Base-by-base conservation (phyloP, 257 asterid genomes). In the Salvia hispanica region DNA sequence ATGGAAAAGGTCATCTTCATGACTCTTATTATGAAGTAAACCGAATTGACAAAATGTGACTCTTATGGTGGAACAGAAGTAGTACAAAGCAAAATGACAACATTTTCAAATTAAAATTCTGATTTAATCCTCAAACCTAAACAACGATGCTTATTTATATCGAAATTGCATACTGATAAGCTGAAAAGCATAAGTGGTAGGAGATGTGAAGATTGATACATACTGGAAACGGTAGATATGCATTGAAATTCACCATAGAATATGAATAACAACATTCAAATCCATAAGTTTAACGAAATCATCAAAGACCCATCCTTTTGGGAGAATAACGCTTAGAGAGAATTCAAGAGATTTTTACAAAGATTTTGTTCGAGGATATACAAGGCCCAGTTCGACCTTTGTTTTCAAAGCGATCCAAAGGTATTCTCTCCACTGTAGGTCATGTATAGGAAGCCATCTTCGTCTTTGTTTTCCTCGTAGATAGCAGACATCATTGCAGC, bases 371-470 rank as follows among this genome's bases (percentile, higher is more conserved):
- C 40, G 62, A 52, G 63, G 72, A 84, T 86, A 61, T 80, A 88
- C 95, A 83, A 33, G 52, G 57, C 18, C 37, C 48, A 33, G 44
- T 18, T n/a, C 66, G 21, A 51, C 64, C 52, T 72, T 67, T 34
- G 25, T 58, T 74, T 92, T 92, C 89, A 85, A 84, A 82, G 62
- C 5, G 69, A 81, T 62, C 91, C 95, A 59, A 87, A 87, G 9
- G 95, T 87, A 62, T 87, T 87, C 80, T 87, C 95, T 1, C 95
- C 95, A 56, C 95, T 87, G 85, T 87, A 87, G 43, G 91, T 83
- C 95, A 87, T 85, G 83, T 87, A 87, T 3, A 87, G 81, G 81
- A 87, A 87, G 46, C 91, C 91, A 66, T 87, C 95, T 77, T 85
- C 95, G 13, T 87, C 95, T 81, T 87, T 83, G 69, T 87, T 82